Evolutionary conservation across 139 green algal genomes (phyloP).

Genomic region (Astrephomene gubernaculifera): DNA sequence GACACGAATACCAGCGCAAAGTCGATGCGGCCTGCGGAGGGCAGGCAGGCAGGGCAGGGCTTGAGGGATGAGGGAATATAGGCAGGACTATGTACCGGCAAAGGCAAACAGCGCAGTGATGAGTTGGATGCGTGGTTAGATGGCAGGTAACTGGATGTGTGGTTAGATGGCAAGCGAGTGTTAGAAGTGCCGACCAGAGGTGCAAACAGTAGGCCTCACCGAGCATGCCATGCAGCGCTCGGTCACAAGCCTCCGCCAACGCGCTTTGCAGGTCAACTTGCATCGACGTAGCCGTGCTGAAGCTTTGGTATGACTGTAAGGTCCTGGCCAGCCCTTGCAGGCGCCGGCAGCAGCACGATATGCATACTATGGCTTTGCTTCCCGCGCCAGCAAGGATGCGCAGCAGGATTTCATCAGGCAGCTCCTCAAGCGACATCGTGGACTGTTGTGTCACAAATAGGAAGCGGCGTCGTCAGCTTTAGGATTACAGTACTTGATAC

Average conservation of each 20-base stretch:
- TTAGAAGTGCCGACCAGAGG: too few relatives aligned
- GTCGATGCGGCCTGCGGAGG: not conserved
- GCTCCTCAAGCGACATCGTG: not conserved
- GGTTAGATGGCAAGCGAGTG: too few relatives aligned
- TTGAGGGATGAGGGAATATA: not conserved
- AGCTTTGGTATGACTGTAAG: not conserved
- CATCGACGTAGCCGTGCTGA: not conserved
- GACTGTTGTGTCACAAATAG: too few relatives aligned
- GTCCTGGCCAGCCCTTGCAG: not conserved
- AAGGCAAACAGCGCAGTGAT: not conserved
- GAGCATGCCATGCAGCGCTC: constrained; percentile 25
- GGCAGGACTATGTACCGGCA: not conserved
- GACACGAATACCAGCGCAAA: constrained; percentile 23
- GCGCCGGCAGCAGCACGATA: not conserved
- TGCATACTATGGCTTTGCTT: not conserved
- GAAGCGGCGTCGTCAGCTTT: too few relatives aligned
- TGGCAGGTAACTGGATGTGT: too few relatives aligned
- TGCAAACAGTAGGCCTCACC: too few relatives aligned
- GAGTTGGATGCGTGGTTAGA: not conserved
- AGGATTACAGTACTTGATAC: too few relatives aligned
- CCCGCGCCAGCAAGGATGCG: constrained; percentile 10
- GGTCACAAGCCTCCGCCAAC: not conserved
- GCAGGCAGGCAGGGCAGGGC: not conserved
- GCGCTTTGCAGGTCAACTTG: not conserved
- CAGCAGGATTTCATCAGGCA: constrained; percentile 20